phyloP scores from a whole-genome alignment of 371 early-diverging fungal species.

The Mortierella sp. region DNA sequence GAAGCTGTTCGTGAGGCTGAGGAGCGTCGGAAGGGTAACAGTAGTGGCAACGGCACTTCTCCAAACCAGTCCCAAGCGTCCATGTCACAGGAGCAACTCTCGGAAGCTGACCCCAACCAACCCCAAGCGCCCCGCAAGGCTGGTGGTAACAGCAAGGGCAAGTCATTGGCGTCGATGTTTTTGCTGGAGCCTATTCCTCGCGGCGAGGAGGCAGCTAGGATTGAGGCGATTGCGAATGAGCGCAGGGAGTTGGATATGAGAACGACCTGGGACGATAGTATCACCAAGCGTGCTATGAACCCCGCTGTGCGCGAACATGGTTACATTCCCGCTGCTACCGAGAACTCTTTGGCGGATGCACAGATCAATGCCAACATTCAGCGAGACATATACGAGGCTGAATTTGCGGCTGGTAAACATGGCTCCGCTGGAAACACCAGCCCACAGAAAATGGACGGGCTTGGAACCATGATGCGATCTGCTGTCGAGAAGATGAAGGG shows the following conservation, averaged over 20 bases:
- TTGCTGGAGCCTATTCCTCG: conserved; percentile 33
- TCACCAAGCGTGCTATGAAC: conserved; percentile 39
- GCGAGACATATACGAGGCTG: conserved; percentile 21
- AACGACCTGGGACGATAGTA: conserved; percentile 48
- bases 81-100: conserved; percentile 5
- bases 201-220: conserved; percentile 33
- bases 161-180: conserved; percentile 24
- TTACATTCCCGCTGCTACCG: conserved; percentile 40
- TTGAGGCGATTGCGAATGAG: conserved; percentile 30
- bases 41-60: background rate
- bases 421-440: background rate
- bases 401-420: conserved; percentile 13
- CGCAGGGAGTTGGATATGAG: conserved; percentile 27
- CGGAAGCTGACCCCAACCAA: background rate
- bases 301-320: conserved; percentile 36
- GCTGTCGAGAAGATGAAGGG: conserved; percentile 34
- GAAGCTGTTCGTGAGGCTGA: conserved; percentile 42
- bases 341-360: conserved; percentile 18
- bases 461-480: conserved; percentile 24
- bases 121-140: background rate
- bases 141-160: background rate
- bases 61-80: background rate
- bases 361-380: conserved; percentile 19
- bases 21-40: background rate
- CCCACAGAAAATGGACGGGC: conserved; percentile 15